Conservation (phyloP, 2,329 filamentous ascomycete species). For the Dactylonectria macrodidyma region DNA sequence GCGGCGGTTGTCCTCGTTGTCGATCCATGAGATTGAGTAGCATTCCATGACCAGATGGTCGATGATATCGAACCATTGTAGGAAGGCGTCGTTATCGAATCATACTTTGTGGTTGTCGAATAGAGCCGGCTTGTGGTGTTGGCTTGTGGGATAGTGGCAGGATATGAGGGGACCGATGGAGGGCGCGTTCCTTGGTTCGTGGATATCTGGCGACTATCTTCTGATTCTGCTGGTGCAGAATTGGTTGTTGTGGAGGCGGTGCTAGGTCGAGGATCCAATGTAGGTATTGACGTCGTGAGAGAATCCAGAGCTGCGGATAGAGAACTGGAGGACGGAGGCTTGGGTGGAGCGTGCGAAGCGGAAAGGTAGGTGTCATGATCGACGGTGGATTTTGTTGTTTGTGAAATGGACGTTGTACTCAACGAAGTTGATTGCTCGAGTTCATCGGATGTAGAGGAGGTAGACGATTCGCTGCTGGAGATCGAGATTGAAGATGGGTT, state of each 20-base stretch:
- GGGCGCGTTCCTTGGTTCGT: conserved; percentile 4
- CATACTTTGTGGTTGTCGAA: conserved; percentile 2
- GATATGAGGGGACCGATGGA: neutral
- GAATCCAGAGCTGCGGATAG: neutral
- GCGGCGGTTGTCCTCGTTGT: conserved; percentile 34
- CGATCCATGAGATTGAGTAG: conserved; percentile 29
- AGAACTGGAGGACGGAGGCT: neutral
- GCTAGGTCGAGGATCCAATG: neutral
- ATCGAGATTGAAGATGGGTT: neutral
- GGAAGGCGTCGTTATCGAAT: conserved; percentile 13
- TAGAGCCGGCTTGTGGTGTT: neutral
- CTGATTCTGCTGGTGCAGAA: neutral
- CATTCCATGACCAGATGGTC: conserved; percentile 33
- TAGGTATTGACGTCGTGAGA: neutral
- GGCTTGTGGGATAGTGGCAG: neutral
- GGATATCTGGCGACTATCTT: neutral
- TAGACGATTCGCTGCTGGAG: neutral
- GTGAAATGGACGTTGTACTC: neutral
- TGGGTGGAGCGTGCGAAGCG: neutral
- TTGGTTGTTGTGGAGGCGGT: neutral
- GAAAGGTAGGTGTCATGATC: neutral
- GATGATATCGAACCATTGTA: conserved; percentile 18
- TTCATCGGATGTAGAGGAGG: neutral
- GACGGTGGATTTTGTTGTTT: neutral
- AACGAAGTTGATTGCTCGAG: conserved; percentile 3